Base-by-base conservation (phyloP, 371 early-diverging fungal genomes). In the Mycotypha africana region DNA sequence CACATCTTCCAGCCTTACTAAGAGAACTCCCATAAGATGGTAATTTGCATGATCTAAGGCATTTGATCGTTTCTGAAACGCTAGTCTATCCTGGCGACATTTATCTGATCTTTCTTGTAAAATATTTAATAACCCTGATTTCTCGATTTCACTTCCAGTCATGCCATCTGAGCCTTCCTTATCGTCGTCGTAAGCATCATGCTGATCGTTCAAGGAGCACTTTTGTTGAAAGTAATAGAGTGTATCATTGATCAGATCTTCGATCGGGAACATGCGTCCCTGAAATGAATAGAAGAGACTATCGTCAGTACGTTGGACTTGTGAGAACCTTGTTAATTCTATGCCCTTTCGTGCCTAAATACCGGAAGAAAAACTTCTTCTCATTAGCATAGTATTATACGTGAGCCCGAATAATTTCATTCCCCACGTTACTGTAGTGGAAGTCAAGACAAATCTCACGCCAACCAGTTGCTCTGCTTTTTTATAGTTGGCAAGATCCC, bases 1-100 rank as follows among this genome's bases (percentile, higher is more conserved):
- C 5, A 28, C 11, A 28, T 28, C 28, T 5, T 28, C 28, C 8
- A 11, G 5, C 11, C 11, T 28, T 28, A 28, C 28, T 11, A 28
- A 8, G 8, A 28, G 11, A 5, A 28, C 28, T 28, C 67, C 72
- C 57, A 67, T 56, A 17, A 71, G 33, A 16, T 56, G 42, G 46
- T 62, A 67, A 34, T 62, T 55, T n/a, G 56, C 25, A 15, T 42
- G 19, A n/a, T 51, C 58, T 17, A 53, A 24, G 2, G 42, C 33
- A 33, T 28, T 36, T 6, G 40, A 34, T 7, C 51, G 40, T n/a
- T 45, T 23, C 26, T 51, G 34, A 23, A 45, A 41, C 10, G 9
- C 11, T 10, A 22, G 21, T 8, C 37, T 51, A 32, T 68, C 56
- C 0, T 31, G 19, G 11, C 39, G 15, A 34, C 42, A 62, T 32